Evolutionary conservation across 1,284 basidiomycete species (phyloP), one percentile per base, ranked within the genome.

Genomic region (Marasmius oreades): DNA sequence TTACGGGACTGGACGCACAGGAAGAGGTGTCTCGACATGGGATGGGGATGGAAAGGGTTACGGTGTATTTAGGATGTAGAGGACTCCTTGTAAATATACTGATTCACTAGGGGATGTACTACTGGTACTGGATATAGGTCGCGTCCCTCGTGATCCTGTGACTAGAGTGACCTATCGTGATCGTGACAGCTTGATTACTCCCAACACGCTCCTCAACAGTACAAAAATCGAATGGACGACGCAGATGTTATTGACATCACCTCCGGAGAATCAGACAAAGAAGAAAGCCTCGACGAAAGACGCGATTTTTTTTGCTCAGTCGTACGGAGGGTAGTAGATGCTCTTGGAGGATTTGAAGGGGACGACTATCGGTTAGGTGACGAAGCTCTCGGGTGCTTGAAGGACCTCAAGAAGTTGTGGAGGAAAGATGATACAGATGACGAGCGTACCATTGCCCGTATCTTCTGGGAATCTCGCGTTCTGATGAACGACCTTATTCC

Each of bases 341-440:
- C 90, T 1, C 76, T 92, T 0, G 90, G 89, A 57, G 84, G 89
- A 14, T 70, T 78, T 64, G 81, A 92, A 70, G 81, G 78, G n/a
- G 84, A 78, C 18, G 71, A 73, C 5, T 95, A 95, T 69, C 76
- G 88, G 46, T 84, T 93, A 59, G 93, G 93, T 59, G 93, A 96
- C 74, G 87, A 92, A 58, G 88, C 84, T 18, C 76, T 82, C 55
- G 90, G 89, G 1, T 97, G 95, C 68, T 72, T 98, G 62, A 93
- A 93, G 65, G 95, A 98, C 67, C 77, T 98, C 62, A 98, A 98
- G 76, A 92, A 88, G 64, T 81, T 94, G 48, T 98, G 95, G 95
- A 76, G 95, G 50, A 91, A 93, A 69, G 95, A 98, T 69, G 95
- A 97, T 67, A 88, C 86, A 0, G 95, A 98, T 69, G 95, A 97